A percentile compares a stretch with the other conserved stretches of the same genome.
Conservation (phyloP, 2,329 filamentous ascomycete genomes). For the Calonectria multiphialidica region DNA sequence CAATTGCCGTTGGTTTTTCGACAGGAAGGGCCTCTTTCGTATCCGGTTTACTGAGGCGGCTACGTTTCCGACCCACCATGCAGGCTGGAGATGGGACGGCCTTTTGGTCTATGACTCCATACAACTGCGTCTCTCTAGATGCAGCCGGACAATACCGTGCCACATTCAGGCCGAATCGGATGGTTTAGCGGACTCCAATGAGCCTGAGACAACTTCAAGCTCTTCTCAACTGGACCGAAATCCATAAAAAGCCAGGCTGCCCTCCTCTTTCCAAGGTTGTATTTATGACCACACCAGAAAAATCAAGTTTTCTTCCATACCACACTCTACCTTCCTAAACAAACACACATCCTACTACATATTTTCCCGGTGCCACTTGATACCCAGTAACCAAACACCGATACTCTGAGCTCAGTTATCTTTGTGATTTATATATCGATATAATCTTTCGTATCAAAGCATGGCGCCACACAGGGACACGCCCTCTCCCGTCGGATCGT, state of each 20-base stretch:
- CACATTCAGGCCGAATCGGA: conserved; percentile 10
- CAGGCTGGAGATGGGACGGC: conserved; percentile 4
- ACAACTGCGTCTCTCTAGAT: background rate
- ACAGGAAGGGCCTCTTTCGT: conserved; percentile 26
- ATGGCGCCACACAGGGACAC: conserved; percentile 42
- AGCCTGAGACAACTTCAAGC: conserved; percentile 3
- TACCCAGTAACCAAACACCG: background rate
- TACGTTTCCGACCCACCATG: conserved; percentile 29
- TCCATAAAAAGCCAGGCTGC: conserved; percentile 9
- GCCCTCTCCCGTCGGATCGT: conserved; percentile 35
- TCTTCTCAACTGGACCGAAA: background rate
- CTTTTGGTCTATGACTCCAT: conserved; percentile 10
- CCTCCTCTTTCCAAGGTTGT: background rate
- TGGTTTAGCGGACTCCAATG: background rate
- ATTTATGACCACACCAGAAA: conserved; percentile 12
- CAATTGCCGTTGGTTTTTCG: conserved; percentile 20
- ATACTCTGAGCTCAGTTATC: background rate
- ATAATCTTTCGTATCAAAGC: background rate
- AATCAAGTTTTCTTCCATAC: background rate
- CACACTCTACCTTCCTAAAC: background rate
- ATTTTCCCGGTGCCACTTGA: background rate
- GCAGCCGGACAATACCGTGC: conserved; percentile 6
- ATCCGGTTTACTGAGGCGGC: conserved; percentile 16
- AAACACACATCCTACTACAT: background rate
- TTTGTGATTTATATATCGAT: background rate